Conservation (phyloP, 768 basidiomycete genomes). For the Dendrothele bispora region DNA sequence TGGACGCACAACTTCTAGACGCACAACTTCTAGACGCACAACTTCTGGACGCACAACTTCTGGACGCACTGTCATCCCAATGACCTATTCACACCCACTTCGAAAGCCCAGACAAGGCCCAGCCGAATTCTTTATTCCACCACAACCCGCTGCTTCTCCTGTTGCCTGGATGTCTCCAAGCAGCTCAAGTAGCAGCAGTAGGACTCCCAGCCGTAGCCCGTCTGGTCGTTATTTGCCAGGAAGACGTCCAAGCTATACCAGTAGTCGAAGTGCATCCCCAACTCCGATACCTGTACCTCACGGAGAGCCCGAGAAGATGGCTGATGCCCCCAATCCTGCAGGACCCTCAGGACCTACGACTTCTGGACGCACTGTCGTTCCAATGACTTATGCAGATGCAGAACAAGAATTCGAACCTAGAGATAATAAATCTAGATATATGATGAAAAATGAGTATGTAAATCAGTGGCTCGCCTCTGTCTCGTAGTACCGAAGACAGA, state of each 20-base stretch:
- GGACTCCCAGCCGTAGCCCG: slow-evolving; percentile 6
- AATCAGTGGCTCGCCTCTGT: too few species aligned
- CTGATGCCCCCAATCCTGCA: slow-evolving; percentile 11
- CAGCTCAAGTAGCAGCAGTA: slow-evolving; percentile 7
- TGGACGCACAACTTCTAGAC: too few species aligned
- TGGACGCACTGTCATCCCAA: too few species aligned
- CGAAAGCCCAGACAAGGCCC: neutral
- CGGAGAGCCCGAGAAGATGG: too few species aligned
- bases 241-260: slow-evolving; percentile 1
- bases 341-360: slow-evolving; percentile 18
- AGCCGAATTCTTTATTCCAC: slow-evolving; percentile 17
- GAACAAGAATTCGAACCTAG: too few species aligned
- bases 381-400: too few species aligned
- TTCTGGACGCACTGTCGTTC: too few species aligned
- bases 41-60: too few species aligned
- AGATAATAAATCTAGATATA: too few species aligned
- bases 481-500: too few species aligned
- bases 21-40: too few species aligned
- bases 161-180: slow-evolving; percentile 5
- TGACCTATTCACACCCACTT: neutral
- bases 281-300: slow-evolving; percentile 12
- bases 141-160: slow-evolving; percentile 1
- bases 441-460: too few species aligned
- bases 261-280: slow-evolving; percentile 11
- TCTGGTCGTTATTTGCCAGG: slow-evolving; percentile 10